Percentiles rank a stretch among this genome's conserved stretches.
phyloP scores from a whole-genome alignment of 73 alveolate genomes.

The Tetrahymena thermophila region DNA sequence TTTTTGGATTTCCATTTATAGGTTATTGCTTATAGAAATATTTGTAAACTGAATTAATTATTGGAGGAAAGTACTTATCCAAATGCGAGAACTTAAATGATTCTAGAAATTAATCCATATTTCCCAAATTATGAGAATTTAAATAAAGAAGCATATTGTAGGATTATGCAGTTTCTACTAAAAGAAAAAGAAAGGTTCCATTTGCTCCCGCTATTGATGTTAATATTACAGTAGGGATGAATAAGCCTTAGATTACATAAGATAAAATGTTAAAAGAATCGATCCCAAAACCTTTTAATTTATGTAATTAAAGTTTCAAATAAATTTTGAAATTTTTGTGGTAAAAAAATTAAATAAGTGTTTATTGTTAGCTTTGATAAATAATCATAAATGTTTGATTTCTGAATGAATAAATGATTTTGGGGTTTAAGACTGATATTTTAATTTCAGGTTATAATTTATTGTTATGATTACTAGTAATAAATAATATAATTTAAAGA shows the following conservation, averaged over 20 bases:
- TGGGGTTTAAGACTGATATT: neutral
- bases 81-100: neutral
- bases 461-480: too few species aligned
- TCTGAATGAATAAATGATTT: neutral
- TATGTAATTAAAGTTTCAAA: neutral
- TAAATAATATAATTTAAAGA: too few species aligned
- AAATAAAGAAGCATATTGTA: neutral
- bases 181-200: neutral
- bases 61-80: neutral
- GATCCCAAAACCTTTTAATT: neutral
- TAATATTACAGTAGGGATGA: neutral
- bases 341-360: neutral
- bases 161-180: neutral
- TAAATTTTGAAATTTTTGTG: neutral
- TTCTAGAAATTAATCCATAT: neutral
- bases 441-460: neutral
- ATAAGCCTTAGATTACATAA: neutral
- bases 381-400: neutral
- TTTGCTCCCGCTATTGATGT: neutral
- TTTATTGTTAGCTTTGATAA: neutral
- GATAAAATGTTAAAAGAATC: neutral
- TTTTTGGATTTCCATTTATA: neutral
- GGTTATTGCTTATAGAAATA: neutral
- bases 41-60: neutral
- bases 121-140: neutral